Percentiles rank a stretch among this genome's conserved stretches.
Evolutionary conservation across 768 basidiomycete genomes (phyloP).

Genomic region (Leccinum boreale): DNA sequence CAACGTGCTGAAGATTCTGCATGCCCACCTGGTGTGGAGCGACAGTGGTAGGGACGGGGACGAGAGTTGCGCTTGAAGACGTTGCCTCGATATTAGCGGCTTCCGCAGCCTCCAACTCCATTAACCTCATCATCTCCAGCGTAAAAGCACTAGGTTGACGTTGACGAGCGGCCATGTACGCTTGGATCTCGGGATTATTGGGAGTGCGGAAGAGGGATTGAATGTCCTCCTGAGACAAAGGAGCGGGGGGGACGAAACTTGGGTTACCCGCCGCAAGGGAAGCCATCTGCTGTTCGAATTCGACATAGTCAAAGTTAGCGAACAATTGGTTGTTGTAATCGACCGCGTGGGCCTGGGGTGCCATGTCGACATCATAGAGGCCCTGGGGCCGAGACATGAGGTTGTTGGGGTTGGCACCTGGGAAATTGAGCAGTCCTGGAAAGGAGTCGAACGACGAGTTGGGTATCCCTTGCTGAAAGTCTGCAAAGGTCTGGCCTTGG

Average conservation of each 20-base stretch:
- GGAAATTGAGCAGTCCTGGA: constrained; percentile 31
- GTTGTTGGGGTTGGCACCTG: constrained; percentile 29
- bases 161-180: constrained; percentile 11
- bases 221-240: constrained; percentile 17
- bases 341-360: neutral
- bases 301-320: constrained; percentile 20
- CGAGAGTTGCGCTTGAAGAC: neutral
- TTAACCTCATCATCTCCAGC: constrained; percentile 35
- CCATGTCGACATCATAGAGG: constrained; percentile 35
- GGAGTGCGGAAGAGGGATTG: constrained; percentile 20
- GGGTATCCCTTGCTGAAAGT: neutral
- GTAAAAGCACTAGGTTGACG: constrained; percentile 23
- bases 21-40: constrained; percentile 25
- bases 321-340: constrained; percentile 20
- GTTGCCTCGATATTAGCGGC: constrained; percentile 3
- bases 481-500: constrained; percentile 5
- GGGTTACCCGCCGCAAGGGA: constrained; percentile 1
- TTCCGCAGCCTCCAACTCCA: constrained; percentile 35
- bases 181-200: constrained; percentile 10
- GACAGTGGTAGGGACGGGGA: constrained; percentile 7
- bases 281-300: constrained; percentile 9
- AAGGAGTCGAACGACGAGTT: constrained; percentile 21
- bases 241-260: neutral
- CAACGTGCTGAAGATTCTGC: constrained; percentile 12
- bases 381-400: constrained; percentile 35